phyloP scores from a whole-genome alignment of 2,329 filamentous ascomycete species.

The Neopestalotiopsis clavispora region DNA sequence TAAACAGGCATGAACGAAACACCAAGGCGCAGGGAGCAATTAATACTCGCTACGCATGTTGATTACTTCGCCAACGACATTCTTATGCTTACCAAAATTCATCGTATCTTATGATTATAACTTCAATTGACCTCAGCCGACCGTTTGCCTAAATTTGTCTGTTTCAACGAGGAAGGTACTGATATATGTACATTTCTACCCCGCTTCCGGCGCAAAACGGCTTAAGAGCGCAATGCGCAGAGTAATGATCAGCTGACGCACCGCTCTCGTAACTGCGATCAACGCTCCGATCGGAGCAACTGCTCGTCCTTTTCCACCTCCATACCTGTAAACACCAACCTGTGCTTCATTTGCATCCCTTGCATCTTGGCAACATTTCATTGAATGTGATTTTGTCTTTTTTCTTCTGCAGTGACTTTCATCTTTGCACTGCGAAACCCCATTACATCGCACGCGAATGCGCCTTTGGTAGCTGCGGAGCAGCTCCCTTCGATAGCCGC shows the following conservation, averaged over 20 bases:
- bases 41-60: not conserved
- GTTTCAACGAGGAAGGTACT: not conserved
- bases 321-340: not conserved
- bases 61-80: not conserved
- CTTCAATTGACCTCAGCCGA: not conserved
- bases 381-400: not conserved
- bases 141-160: not conserved
- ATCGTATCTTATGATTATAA: not conserved
- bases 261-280: not conserved
- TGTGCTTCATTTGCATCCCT: not conserved
- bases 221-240: not conserved
- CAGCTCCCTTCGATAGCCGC: not conserved
- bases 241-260: not conserved
- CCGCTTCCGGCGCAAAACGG: not conserved
- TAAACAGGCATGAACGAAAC: not conserved
- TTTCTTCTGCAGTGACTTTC: not conserved
- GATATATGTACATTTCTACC: not conserved
- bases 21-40: not conserved
- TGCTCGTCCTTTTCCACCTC: not conserved
- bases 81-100: not conserved
- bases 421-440: not conserved
- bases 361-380: not conserved
- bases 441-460: not conserved
- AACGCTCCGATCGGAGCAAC: slow-evolving; percentile 2
- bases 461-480: not conserved